Base-by-base conservation (phyloP, 129 eudicot species). In the Centrapalus pauciflorus region DNA sequence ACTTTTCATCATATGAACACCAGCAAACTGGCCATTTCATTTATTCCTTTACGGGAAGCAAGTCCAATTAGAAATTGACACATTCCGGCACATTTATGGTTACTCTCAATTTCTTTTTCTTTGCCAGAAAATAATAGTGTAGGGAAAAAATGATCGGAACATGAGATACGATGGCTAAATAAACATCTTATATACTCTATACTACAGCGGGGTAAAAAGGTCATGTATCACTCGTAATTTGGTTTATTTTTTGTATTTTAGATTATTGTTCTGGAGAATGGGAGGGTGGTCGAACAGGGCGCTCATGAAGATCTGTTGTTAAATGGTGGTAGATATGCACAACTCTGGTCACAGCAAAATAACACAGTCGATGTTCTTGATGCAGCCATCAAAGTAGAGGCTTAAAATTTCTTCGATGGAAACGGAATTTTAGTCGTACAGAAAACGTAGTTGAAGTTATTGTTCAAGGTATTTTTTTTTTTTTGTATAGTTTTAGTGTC, bases 271-370 rank as follows among this genome's bases (percentile, higher is more conserved):
- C 77, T 94, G 73, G 99, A 94, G 82, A 89, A 82, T 17, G 99
- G 99, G 41, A 83, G 74, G 72, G 97, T 94, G 54, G 99, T 94
- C 7, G 99, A 94, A 71, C 97, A 94, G 52, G 99, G 99, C 27
- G 79, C 86, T 26, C 99, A 94, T 69, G 99, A 94, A 2, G 82
- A 66, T 74, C 72, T 94, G 27, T 61, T 94, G 57, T 76, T 88
- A 7, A 84, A 81, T 46, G 67, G 85, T 1, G 97, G 97, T 17
- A 82, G 99, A 84, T 94, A 94, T 37, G 84, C 99, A 11, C 99
- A 94, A 76, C 88, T 94, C n/a, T 94, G 99, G 99, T 59, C 90
- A 66, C 99, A 94, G 54, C 99, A 94, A 69, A 94, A 83, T 64
- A 89, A 84, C 62, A 79, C 93, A 6, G 82, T 82, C 30, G 99